Evolutionary conservation across 2,329 filamentous ascomycete genomes (phyloP).

Genomic region (Knufia fluminis): DNA sequence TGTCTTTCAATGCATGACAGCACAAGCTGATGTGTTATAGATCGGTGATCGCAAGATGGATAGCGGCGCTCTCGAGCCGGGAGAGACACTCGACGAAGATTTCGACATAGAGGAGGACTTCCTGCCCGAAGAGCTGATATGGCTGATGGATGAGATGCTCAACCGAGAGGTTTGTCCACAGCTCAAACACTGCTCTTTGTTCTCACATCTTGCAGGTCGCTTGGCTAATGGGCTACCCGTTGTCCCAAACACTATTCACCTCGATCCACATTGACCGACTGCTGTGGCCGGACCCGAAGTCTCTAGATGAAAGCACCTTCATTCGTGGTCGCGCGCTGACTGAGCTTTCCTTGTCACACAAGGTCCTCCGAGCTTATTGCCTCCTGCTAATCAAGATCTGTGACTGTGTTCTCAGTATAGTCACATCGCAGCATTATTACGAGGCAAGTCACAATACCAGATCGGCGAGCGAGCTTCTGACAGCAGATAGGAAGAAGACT

Average conservation of each 20-base stretch:
- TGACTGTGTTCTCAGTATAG: constrained; percentile 64
- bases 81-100: constrained; percentile 72
- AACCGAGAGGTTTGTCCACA: constrained; percentile 63
- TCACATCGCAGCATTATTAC: constrained; percentile 79
- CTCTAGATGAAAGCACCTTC: constrained; percentile 58
- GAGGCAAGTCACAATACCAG: constrained; percentile 49
- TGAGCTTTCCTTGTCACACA: constrained; percentile 40
- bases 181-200: neutral
- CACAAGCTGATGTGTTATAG: constrained; percentile 43
- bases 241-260: constrained; percentile 90
- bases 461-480: constrained; percentile 11
- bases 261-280: constrained; percentile 83
- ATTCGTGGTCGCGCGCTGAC: constrained; percentile 25
- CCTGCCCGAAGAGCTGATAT: constrained; percentile 70
- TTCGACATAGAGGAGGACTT: constrained; percentile 64
- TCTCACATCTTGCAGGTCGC: constrained; percentile 55
- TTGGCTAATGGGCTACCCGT: constrained; percentile 91
- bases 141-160: constrained; percentile 87
- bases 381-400: constrained; percentile 76
- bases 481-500: constrained; percentile 72
- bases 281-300: constrained; percentile 58
- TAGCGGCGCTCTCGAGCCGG: constrained; percentile 70
- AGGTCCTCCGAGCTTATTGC: constrained; percentile 75
- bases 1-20: no score
- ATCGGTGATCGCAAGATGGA: constrained; percentile 99